Conservation (phyloP, 2,329 filamentous ascomycete species). For the Sporothrix mexicana region DNA sequence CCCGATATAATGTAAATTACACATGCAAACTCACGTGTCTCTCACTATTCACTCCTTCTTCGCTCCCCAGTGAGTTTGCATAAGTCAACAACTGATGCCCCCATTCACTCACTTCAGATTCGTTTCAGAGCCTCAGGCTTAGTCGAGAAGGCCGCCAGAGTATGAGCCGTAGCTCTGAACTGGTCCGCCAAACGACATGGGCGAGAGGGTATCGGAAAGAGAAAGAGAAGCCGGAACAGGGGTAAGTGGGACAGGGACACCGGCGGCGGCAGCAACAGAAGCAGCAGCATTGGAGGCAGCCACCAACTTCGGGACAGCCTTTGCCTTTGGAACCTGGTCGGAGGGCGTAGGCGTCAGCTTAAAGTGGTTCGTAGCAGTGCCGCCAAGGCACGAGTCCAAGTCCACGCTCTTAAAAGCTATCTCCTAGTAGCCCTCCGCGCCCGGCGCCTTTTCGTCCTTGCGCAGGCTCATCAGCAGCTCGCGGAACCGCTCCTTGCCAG, state of each 20-base stretch:
- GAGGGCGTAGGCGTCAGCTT: slow-evolving; percentile 24
- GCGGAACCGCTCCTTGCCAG: slow-evolving; percentile 94
- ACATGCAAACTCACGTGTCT: slow-evolving; percentile 24
- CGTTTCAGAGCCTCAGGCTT: neutral
- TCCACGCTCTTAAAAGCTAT: slow-evolving; percentile 33
- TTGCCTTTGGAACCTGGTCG: neutral
- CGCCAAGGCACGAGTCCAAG: slow-evolving; percentile 19
- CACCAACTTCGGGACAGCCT: neutral
- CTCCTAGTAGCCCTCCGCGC: slow-evolving; percentile 66
- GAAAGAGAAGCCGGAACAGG: neutral
- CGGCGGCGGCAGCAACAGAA: neutral
- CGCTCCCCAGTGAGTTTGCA: slow-evolving; percentile 14
- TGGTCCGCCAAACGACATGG: neutral
- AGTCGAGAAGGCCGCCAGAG: neutral
- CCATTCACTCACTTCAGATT: neutral
- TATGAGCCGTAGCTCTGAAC: neutral
- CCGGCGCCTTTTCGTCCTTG: slow-evolving; percentile 88
- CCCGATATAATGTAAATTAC: slow-evolving; percentile 10
- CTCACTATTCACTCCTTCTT: neutral
- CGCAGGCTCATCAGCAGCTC: slow-evolving; percentile 84
- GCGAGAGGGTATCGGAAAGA: no score
- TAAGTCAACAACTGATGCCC: neutral
- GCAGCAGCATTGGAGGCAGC: no score
- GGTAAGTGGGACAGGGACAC: neutral
- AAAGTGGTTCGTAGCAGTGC: slow-evolving; percentile 19